phyloP scores from a whole-genome alignment of 139 green algal genomes.

The Volvox reticuliferus region DNA sequence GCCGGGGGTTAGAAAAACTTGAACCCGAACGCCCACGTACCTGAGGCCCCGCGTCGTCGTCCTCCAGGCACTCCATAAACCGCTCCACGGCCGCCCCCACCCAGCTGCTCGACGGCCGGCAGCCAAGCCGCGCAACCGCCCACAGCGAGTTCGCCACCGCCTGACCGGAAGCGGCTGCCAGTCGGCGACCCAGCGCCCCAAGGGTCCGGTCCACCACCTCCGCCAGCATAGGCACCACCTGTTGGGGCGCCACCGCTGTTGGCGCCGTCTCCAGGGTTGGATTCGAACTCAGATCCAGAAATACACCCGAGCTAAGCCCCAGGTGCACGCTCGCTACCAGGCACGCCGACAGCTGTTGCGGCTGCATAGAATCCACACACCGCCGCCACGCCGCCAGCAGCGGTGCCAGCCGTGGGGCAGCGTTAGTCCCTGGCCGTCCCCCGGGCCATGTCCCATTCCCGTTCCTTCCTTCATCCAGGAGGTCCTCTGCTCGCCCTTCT shows the following conservation, averaged over 20 bases:
- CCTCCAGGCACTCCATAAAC: conserved; percentile 10
- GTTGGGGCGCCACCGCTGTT: no score
- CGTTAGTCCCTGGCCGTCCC: not conserved
- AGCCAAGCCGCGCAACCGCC: conserved; percentile 48
- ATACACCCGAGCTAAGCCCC: not conserved
- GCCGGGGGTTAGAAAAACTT: no score
- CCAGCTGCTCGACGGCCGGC: conserved; percentile 37
- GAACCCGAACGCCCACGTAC: not conserved
- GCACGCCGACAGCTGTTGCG: conserved; percentile 43
- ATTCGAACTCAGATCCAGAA: no score
- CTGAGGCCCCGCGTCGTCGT: conserved; percentile 34
- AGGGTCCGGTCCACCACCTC: not conserved
- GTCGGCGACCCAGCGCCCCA: not conserved
- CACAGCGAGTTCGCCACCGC: conserved; percentile 47
- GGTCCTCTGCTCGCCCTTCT: no score
- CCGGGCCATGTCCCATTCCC: no score
- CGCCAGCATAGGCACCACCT: no score
- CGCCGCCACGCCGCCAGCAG: conserved; percentile 33
- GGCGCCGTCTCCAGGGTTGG: no score
- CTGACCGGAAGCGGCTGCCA: not conserved
- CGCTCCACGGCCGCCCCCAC: conserved; percentile 23
- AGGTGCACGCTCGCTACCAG: conserved; percentile 25
- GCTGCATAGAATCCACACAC: not conserved
- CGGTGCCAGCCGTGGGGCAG: not conserved
- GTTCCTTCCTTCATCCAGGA: no score